phyloP scores from a whole-genome alignment of 2,329 filamentous ascomycete species.

The Talaromyces atroroseus region DNA sequence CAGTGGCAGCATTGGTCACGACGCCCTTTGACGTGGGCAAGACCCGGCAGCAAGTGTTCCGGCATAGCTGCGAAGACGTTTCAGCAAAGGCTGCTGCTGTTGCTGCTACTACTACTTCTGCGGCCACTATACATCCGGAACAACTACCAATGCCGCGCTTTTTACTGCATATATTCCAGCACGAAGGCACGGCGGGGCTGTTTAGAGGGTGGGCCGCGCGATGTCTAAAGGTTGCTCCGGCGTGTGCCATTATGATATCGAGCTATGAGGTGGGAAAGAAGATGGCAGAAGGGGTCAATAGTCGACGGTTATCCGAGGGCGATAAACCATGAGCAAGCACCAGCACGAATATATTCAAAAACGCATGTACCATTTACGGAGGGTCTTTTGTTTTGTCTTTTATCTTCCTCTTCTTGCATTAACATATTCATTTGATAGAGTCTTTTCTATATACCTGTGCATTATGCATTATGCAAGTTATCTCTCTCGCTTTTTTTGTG shows the following conservation, averaged over 20 bases:
- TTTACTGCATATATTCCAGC: conserved; percentile 83
- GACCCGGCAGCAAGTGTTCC: conserved; percentile 82
- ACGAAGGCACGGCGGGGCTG: conserved; percentile 73
- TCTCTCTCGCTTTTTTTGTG: background rate
- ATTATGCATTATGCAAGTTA: background rate
- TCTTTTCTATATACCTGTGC: background rate
- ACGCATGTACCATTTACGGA: conserved; percentile 3
- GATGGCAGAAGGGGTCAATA: conserved; percentile 71
- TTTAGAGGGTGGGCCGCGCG: conserved; percentile 90
- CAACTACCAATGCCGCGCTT: conserved; percentile 73
- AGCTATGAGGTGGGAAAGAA: conserved; percentile 96
- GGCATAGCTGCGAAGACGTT: conserved; percentile 48
- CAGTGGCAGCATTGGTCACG: conserved; percentile 78
- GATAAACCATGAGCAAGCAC: background rate
- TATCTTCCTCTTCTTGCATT: background rate
- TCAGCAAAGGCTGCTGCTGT: conserved; percentile 16
- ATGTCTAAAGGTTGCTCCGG: conserved; percentile 89
- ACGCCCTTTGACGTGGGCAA: conserved; percentile 98
- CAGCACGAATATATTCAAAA: background rate
- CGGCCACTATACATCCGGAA: conserved; percentile 53
- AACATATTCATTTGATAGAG: conserved; percentile 2
- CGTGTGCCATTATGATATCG: conserved; percentile 98
- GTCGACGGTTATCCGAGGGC: conserved; percentile 27
- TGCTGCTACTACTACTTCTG: conserved; percentile 10
- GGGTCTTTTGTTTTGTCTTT: background rate